These are phyloP conservation scores for Rubia peregrina DNA, from an alignment of 305 asterid genomes.

Conservation along the genomic window DNA sequence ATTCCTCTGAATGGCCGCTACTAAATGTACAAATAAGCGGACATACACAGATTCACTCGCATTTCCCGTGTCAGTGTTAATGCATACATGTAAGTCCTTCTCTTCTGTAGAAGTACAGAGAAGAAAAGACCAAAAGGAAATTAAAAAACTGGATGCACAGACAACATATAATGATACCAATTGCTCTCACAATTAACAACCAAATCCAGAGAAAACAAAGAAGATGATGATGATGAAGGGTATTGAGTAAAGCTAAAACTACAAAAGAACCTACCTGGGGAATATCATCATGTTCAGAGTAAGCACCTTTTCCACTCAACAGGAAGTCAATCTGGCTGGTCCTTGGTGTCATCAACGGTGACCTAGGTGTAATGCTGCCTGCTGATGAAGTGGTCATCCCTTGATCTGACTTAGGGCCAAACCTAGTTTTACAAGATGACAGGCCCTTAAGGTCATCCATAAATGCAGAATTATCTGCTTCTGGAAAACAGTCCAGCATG, in stretches of 20 bases:
- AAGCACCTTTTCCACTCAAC: constrained; percentile 81
- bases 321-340: constrained; percentile 83
- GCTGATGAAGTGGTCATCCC: constrained; percentile 99
- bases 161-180: background rate
- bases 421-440: constrained; percentile 78
- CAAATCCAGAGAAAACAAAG: background rate
- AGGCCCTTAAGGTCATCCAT: constrained; percentile 79
- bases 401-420: constrained; percentile 96
- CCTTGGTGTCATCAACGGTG: constrained; percentile 89
- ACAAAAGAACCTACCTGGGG: constrained; percentile 63
- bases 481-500: constrained; percentile 84
- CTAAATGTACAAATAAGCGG: background rate
- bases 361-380: constrained; percentile 95
- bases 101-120: background rate
- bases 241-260: background rate
- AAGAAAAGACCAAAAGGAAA: background rate
- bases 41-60: background rate
- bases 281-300: constrained; percentile 94
- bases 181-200: too few relatives aligned
- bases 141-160: background rate
- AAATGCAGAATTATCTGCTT: constrained; percentile 57
- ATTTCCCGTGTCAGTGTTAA: background rate
- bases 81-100: background rate
- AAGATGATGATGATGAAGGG: background rate
- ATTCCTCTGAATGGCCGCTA: background rate